Percentiles rank a stretch among this genome's conserved stretches.
Evolutionary conservation across 2,329 filamentous ascomycete species (phyloP).

Genomic region (Aspergillus amoenus): DNA sequence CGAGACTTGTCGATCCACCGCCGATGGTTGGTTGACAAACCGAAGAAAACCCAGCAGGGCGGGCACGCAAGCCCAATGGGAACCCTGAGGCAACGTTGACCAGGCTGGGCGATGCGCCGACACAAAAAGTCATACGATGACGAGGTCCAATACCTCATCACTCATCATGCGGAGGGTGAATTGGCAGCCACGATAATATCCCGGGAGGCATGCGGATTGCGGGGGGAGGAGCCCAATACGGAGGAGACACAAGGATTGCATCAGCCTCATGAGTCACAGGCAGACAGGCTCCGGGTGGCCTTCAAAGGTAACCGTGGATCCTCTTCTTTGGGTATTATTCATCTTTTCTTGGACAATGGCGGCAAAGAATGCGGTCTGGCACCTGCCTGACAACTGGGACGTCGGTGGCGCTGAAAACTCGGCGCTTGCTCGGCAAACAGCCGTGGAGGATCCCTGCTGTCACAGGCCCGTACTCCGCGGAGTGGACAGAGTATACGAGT

Average conservation of each 20-base stretch:
- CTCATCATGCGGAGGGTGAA: slow-evolving; percentile 8
- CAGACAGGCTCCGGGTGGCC: neutral
- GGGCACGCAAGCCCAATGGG: slow-evolving; percentile 17
- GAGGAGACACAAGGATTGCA: slow-evolving; percentile 12
- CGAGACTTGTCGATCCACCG: slow-evolving; percentile 24
- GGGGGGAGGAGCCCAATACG: slow-evolving; percentile 10
- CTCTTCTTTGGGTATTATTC: neutral
- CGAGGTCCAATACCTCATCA: slow-evolving; percentile 25
- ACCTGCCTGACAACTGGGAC: too few species aligned
- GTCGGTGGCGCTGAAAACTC: slow-evolving; percentile 1
- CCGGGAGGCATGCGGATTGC: slow-evolving; percentile 20
- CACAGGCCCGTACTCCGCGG: neutral
- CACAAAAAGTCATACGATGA: slow-evolving; percentile 21
- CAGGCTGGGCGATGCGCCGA: slow-evolving; percentile 3
- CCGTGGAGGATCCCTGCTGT: neutral
- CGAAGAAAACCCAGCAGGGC: slow-evolving; percentile 11
- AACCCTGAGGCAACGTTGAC: slow-evolving; percentile 11
- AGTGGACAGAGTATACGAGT: too few species aligned
- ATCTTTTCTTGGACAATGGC: neutral
- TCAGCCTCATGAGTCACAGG: slow-evolving; percentile 20
- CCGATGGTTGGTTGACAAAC: slow-evolving; percentile 17
- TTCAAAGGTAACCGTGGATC: neutral
- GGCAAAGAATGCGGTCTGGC: neutral
- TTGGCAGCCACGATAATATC: slow-evolving; percentile 22
- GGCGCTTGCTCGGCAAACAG: neutral